Percentiles rank a stretch among this genome's conserved stretches.
Conservation (phyloP, 1,284 basidiomycete species). For the Trametes polyzona region DNA sequence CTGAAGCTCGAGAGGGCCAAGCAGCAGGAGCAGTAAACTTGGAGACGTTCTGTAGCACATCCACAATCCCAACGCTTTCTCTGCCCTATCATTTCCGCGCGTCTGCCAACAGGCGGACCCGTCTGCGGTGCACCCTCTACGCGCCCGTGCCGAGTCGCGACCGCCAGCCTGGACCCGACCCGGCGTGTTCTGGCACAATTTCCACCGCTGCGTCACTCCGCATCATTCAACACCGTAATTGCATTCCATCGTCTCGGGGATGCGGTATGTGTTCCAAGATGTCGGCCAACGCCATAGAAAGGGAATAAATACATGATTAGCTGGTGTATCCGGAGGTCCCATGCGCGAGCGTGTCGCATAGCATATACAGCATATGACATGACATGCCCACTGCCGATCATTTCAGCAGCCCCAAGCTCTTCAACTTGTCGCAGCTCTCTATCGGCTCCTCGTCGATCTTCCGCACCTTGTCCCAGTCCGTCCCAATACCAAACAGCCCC, state of each 20-base stretch:
- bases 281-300: conserved; percentile 9
- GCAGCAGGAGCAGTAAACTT: conserved; percentile 32
- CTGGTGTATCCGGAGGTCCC: conserved; percentile 6
- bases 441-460: conserved; percentile 67
- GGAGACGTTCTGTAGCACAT: conserved; percentile 19
- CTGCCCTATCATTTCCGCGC: background rate
- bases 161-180: conserved; percentile 22
- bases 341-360: background rate
- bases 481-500: conserved; percentile 87
- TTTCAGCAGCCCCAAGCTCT: conserved; percentile 53
- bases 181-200: conserved; percentile 13
- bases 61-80: conserved; percentile 17
- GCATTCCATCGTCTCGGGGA: background rate
- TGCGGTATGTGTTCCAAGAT: background rate
- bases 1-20: conserved; percentile 72
- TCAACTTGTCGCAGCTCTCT: conserved; percentile 77
- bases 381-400: conserved; percentile 22
- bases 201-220: background rate
- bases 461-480: conserved; percentile 86
- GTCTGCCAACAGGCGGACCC: background rate
- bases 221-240: background rate
- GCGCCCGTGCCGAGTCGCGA: conserved; percentile 19
- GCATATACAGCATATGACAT: conserved; percentile 10
- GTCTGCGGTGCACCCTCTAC: background rate
- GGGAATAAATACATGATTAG: conserved; percentile 25